Conservation (phyloP, 257 asterid genomes). For the Forsythia suspensa region DNA sequence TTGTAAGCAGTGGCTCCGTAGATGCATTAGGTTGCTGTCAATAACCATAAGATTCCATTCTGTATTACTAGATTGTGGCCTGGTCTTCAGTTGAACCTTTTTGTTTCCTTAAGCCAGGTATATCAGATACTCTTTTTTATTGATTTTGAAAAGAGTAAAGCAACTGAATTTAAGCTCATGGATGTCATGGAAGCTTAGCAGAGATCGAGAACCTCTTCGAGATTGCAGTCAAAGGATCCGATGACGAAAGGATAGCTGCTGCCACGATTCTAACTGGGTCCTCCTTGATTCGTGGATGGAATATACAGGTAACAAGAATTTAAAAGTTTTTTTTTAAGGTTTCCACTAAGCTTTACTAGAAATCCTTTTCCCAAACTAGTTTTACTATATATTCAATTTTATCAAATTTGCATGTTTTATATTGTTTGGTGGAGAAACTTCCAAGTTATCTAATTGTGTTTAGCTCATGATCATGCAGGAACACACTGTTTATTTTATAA, state of each 20-base stretch:
- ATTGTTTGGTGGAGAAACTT: background rate
- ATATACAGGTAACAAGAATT: constrained; percentile 67
- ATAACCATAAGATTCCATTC: constrained; percentile 6
- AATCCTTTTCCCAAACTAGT: background rate
- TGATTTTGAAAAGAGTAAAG: constrained; percentile 51
- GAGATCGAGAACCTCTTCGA: constrained; percentile 89
- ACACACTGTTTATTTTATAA: constrained; percentile 73
- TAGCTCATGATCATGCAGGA: constrained; percentile 59
- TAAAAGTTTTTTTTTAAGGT: background rate
- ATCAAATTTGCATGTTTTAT: background rate
- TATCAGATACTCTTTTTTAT: constrained; percentile 36
- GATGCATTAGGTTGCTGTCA: background rate
- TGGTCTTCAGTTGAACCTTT: constrained; percentile 32
- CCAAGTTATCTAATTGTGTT: constrained; percentile 16
- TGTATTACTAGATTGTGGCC: constrained; percentile 12
- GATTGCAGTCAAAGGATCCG: constrained; percentile 74
- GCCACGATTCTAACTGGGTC: constrained; percentile 93
- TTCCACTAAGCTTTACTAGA: background rate
- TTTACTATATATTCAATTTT: background rate
- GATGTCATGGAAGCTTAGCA: constrained; percentile 93
- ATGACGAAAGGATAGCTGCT: constrained; percentile 79
- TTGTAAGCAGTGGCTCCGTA: constrained; percentile 10
- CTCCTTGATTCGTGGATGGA: constrained; percentile 82
- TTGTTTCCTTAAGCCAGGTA: constrained; percentile 36
- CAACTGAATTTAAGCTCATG: constrained; percentile 91